phyloP scores from a whole-genome alignment of 768 basidiomycete species.

The Kockovaella imperatae region DNA sequence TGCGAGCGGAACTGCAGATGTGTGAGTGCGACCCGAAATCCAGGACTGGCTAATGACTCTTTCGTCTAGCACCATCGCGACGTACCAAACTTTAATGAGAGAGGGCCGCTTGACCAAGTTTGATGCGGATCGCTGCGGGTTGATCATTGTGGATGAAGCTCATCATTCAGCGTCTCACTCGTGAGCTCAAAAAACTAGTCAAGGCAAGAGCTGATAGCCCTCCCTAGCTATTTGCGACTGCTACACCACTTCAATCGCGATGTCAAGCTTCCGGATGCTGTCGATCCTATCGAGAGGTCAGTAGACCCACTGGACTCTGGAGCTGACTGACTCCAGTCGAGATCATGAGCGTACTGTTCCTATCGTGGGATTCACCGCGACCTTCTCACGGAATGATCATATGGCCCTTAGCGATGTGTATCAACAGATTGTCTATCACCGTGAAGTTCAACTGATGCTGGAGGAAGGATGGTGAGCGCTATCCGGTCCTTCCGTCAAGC shows the following conservation, averaged over 20 bases:
- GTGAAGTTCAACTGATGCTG: conserved; percentile 85
- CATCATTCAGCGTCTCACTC: conserved; percentile 92
- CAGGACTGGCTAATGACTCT: conserved; percentile 3
- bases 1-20: conserved; percentile 73
- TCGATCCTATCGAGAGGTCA: conserved; percentile 42
- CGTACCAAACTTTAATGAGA: conserved; percentile 59
- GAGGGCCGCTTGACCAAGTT: conserved; percentile 65
- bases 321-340: background rate
- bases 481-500: too few species aligned
- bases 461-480: conserved; percentile 67
- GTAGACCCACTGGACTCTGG: background rate
- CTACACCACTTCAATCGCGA: conserved; percentile 68
- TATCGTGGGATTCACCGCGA: conserved; percentile 89
- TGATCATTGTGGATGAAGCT: conserved; percentile 82
- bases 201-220: background rate
- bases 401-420: conserved; percentile 82
- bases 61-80: conserved; percentile 36
- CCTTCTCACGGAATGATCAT: conserved; percentile 85
- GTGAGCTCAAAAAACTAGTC: conserved; percentile 47
- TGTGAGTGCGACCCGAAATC: conserved; percentile 52
- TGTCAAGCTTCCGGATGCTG: conserved; percentile 46
- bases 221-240: conserved; percentile 64
- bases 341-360: conserved; percentile 45
- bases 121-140: conserved; percentile 58
- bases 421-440: conserved; percentile 84